Conservation (phyloP, 2,329 filamentous ascomycete species). For the Venturiaceae sp. region DNA sequence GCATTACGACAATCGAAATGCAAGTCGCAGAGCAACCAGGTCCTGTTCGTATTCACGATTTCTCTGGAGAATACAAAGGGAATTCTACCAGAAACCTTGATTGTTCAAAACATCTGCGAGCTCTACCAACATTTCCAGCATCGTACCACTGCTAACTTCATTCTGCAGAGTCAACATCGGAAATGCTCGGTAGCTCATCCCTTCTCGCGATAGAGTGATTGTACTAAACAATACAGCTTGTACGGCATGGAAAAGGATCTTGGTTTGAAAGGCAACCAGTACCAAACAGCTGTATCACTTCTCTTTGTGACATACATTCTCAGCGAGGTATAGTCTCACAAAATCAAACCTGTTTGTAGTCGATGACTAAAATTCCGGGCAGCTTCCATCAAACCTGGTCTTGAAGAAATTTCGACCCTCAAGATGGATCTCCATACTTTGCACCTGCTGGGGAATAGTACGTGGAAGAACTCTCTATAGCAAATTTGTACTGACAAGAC, state of each 20-base stretch:
- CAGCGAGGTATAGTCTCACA: slow-evolving; percentile 20
- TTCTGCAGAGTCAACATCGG: slow-evolving; percentile 55
- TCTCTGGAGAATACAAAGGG: too few species aligned
- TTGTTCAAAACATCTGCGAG: too few species aligned
- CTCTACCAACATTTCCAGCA: too few species aligned
- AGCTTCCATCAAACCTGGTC: slow-evolving; percentile 34
- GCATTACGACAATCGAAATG: too few species aligned
- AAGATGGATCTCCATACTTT: slow-evolving; percentile 50
- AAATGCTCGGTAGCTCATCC: slow-evolving; percentile 42
- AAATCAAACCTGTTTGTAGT: background rate
- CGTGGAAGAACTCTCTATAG: background rate
- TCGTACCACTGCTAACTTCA: background rate
- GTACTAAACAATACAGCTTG: slow-evolving; percentile 24
- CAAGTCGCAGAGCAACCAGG: too few species aligned
- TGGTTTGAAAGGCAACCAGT: slow-evolving; percentile 52
- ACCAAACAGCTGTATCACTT: slow-evolving; percentile 44
- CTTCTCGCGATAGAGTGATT: background rate
- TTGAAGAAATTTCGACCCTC: slow-evolving; percentile 35
- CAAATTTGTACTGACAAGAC: background rate
- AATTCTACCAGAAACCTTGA: background rate
- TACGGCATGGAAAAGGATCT: slow-evolving; percentile 56
- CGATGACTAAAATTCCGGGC: background rate
- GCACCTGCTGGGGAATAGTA: slow-evolving; percentile 49
- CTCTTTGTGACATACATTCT: slow-evolving; percentile 36
- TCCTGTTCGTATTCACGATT: background rate